Conservation (phyloP, 257 asterid species). For the Primulina tabacum region DNA sequence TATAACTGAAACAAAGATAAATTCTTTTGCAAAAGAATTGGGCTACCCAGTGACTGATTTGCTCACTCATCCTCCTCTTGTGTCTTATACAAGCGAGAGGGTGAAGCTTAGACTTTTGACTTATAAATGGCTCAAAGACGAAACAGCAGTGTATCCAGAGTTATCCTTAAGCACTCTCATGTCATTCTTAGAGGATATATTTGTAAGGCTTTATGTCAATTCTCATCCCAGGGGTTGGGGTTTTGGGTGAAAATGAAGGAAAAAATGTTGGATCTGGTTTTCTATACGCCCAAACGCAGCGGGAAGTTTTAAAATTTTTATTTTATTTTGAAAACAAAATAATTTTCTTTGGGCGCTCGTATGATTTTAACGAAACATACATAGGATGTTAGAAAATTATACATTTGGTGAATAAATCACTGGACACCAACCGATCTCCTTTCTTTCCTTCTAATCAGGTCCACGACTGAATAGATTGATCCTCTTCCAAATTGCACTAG, state of each 20-base stretch:
- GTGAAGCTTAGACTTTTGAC: conserved; percentile 49
- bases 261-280: too few relatives aligned
- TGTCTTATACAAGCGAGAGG: conserved; percentile 47
- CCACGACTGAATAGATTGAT: too few relatives aligned
- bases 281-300: too few relatives aligned
- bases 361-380: too few relatives aligned
- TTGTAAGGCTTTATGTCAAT: conserved; percentile 44
- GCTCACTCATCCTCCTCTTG: conserved; percentile 39
- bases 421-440: too few relatives aligned
- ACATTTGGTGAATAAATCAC: too few relatives aligned
- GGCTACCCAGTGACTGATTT: conserved; percentile 47
- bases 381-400: too few relatives aligned
- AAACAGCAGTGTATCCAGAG: conserved; percentile 36
- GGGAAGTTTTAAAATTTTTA: too few relatives aligned
- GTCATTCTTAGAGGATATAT: conserved; percentile 46
- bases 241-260: conserved; percentile 56
- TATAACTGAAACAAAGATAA: conserved; percentile 45
- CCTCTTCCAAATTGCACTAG: too few relatives aligned
- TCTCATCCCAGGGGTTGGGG: conserved; percentile 50
- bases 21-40: conserved; percentile 42
- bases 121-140: conserved; percentile 65
- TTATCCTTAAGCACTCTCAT: conserved; percentile 67
- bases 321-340: too few relatives aligned
- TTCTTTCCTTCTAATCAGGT: too few relatives aligned
- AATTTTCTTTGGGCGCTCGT: too few relatives aligned